Evolutionary conservation across 2,329 filamentous ascomycete genomes (phyloP).

Genomic region (Claviceps sp.): DNA sequence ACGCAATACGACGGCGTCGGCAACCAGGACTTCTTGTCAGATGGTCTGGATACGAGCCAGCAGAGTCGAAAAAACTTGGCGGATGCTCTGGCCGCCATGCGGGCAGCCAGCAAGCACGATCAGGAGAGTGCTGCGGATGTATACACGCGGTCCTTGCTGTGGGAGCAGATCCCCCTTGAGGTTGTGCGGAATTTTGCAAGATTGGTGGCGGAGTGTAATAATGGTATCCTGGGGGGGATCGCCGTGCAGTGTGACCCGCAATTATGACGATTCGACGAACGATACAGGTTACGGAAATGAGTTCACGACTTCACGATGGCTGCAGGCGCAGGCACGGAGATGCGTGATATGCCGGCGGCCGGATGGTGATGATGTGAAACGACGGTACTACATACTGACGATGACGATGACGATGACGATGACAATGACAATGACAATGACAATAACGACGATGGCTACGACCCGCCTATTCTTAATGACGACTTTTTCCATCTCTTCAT

Average conservation of each 20-base stretch:
- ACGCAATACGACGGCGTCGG: conserved; percentile 75
- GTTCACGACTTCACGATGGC: too few species aligned
- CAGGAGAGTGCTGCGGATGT: conserved; percentile 65
- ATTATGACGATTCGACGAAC: conserved; percentile 23
- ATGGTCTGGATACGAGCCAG: conserved; percentile 38
- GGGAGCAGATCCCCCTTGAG: conserved; percentile 85
- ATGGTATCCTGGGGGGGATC: conserved; percentile 26
- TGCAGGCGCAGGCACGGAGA: too few species aligned
- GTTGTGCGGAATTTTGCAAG: conserved; percentile 87
- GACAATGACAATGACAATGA: conserved; percentile 22
- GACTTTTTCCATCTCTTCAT: conserved; percentile 5
- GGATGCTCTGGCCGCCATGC: conserved; percentile 69
- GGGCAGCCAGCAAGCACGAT: conserved; percentile 57
- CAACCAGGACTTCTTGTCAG: conserved; percentile 53
- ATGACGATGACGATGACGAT: conserved; percentile 24
- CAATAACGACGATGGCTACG: conserved; percentile 20
- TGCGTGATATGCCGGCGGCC: too few species aligned
- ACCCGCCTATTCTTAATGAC: conserved; percentile 14
- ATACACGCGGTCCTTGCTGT: conserved; percentile 82
- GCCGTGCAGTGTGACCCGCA: conserved; percentile 29
- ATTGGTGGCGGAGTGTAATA: conserved; percentile 69
- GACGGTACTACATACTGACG: conserved; percentile 20
- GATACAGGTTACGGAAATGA: too few species aligned
- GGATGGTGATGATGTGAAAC: conserved; percentile 11
- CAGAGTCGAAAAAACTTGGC: conserved; percentile 58